Conservation (phyloP, 371 early-diverging fungal species). For the Umbelopsis sp. region DNA sequence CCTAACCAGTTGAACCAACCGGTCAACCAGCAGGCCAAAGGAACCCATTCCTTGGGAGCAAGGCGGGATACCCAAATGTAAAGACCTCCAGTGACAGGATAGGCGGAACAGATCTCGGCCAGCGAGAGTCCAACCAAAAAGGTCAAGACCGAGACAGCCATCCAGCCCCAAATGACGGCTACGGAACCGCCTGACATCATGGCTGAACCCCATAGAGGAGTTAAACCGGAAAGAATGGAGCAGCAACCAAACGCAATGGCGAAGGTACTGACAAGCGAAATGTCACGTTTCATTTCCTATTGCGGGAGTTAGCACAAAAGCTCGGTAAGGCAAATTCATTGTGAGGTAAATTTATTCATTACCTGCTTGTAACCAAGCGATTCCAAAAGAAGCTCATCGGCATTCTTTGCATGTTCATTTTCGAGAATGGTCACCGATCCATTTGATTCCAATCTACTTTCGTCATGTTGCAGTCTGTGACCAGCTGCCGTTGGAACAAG, state of each 20-base stretch:
- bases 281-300: slow-evolving; percentile 67
- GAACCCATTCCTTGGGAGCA: slow-evolving; percentile 57
- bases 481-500: slow-evolving; percentile 13
- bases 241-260: slow-evolving; percentile 67
- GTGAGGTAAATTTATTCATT: no score
- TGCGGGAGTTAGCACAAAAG: neutral
- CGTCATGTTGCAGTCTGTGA: slow-evolving; percentile 13
- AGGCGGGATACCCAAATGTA: slow-evolving; percentile 65
- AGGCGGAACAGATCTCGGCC: slow-evolving; percentile 78
- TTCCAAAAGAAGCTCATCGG: slow-evolving; percentile 43
- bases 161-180: slow-evolving; percentile 73
- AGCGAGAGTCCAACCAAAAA: slow-evolving; percentile 67
- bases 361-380: slow-evolving; percentile 57
- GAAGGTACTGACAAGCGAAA: slow-evolving; percentile 66
- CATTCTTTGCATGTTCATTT: neutral
- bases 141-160: slow-evolving; percentile 64
- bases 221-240: slow-evolving; percentile 63
- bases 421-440: slow-evolving; percentile 5
- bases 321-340: no score
- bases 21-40: slow-evolving; percentile 57
- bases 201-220: slow-evolving; percentile 63
- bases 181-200: slow-evolving; percentile 72
- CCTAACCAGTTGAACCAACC: slow-evolving; percentile 68
- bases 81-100: slow-evolving; percentile 69
- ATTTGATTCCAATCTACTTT: slow-evolving; percentile 9